Base-by-base conservation (phyloP, 2,329 filamentous ascomycete species). In the Verticillium klebahnii region DNA sequence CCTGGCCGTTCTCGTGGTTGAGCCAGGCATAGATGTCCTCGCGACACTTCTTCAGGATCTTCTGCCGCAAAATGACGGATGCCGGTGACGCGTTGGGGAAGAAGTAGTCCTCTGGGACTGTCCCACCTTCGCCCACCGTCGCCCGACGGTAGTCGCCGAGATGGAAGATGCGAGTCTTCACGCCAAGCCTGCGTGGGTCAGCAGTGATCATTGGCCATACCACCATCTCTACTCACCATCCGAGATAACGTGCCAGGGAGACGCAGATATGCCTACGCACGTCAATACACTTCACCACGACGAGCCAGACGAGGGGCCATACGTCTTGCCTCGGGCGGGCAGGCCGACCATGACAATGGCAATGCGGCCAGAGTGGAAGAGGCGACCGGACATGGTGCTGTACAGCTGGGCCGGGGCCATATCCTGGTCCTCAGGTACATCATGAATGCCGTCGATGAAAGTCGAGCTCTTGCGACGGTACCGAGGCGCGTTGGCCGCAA, bases 111-210 rank as follows among this genome's bases (percentile, higher is more conserved):
- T 97, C 92, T 1, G 95, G 96, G 17, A 99, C 90, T 62, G 93
- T 87, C 61, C 89, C 89, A 15, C 89, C 92, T 52, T 88, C 86
- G 19, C 92, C 93, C 66, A 98, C 87, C 17, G 94, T 96, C 36
- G 93, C 93, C 73, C 95, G 87, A 67, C 95, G 90, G 75, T 99
- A 99, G 77, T 99, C 95, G 62, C 96, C 95, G 17, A 99, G 82
- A 73, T 99, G 95, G 74, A 99, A 99, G 69, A 98, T 96, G 68
- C 94, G 90, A 37, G 95, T 98, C 80, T 99, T 99, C 63, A 99
- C 95, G 65, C 95, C 95, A 45, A 99, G 85, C 95, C 88, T 90
- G 60, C 50, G 61, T 19, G 40, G 5, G 56, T 25, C 5, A 52
- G 40, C 1, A 19, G 11, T 7, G 31, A n/a, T 17, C 14, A 14